phyloP scores from a whole-genome alignment of 2,329 filamentous ascomycete genomes.

The Pseudopithomyces chartarum region DNA sequence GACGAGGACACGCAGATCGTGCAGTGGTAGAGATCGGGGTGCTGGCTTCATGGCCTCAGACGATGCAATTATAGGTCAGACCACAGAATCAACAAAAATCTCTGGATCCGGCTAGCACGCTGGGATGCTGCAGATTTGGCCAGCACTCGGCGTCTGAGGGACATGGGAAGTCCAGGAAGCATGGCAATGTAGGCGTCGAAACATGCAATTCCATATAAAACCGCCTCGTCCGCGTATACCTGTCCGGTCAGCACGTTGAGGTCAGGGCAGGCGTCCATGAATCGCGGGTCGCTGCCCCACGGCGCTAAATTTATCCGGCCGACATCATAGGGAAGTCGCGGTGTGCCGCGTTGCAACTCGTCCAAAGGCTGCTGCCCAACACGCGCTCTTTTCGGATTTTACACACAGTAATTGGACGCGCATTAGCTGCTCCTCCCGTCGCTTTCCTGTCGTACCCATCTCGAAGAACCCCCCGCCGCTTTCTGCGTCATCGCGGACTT shows the following conservation, averaged over 20 bases:
- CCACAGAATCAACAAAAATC: background rate
- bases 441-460: background rate
- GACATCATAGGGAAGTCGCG: slow-evolving; percentile 3
- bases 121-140: background rate
- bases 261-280: background rate
- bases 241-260: background rate
- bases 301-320: background rate
- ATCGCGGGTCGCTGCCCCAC: background rate
- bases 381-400: background rate
- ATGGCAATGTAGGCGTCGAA: background rate
- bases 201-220: background rate
- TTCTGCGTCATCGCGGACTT: slow-evolving; percentile 3
- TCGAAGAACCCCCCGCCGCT: background rate
- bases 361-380: background rate
- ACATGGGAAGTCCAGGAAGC: background rate
- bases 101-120: background rate
- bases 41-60: background rate
- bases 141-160: background rate
- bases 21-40: background rate
- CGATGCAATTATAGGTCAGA: background rate
- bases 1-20: background rate
- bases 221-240: background rate
- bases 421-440: background rate
- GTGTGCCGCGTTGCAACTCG: background rate
- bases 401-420: background rate